Percentiles rank a stretch among this genome's conserved stretches.
Conservation (phyloP, 2,329 filamentous ascomycete genomes). For the Aspergillus eucalypticola region DNA sequence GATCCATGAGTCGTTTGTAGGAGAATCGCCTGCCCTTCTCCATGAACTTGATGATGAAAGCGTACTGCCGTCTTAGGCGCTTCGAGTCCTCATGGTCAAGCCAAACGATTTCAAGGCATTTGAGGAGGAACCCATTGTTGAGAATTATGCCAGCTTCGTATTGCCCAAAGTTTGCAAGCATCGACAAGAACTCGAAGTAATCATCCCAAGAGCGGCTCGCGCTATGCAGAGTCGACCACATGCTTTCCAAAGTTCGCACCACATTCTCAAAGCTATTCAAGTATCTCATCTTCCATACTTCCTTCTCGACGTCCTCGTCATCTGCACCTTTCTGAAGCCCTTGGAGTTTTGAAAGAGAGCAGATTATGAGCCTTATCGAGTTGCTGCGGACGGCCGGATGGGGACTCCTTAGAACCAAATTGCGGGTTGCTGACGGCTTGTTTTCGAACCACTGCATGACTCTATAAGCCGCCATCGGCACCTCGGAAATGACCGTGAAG, state of each 20-base stretch:
- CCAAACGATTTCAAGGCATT: slow-evolving; percentile 60
- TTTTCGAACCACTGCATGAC: slow-evolving; percentile 63
- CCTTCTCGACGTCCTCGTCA: slow-evolving; percentile 26
- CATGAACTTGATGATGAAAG: slow-evolving; percentile 42
- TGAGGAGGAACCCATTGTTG: slow-evolving; percentile 61
- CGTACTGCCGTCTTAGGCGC: slow-evolving; percentile 58
- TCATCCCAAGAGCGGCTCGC: slow-evolving; percentile 71
- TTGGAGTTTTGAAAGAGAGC: slow-evolving; percentile 57
- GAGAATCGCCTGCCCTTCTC: slow-evolving; percentile 51
- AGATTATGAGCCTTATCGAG: slow-evolving; percentile 54
- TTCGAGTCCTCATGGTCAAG: slow-evolving; percentile 56
- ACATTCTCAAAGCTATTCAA: slow-evolving; percentile 32
- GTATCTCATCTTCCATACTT: slow-evolving; percentile 30
- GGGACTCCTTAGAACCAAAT: slow-evolving; percentile 64
- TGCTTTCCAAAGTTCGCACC: slow-evolving; percentile 53
- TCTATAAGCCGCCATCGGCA: slow-evolving; percentile 58
- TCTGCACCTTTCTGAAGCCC: slow-evolving; percentile 27
- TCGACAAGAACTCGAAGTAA: slow-evolving; percentile 69
- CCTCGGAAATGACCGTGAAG: slow-evolving; percentile 51
- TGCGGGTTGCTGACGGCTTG: slow-evolving; percentile 60
- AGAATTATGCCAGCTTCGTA: slow-evolving; percentile 62
- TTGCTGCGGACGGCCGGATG: slow-evolving; percentile 58
- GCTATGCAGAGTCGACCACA: slow-evolving; percentile 65
- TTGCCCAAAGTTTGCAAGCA: slow-evolving; percentile 64
- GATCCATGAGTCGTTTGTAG: slow-evolving; percentile 43